Conservation (phyloP, 208 protist species). For the Acanthamoeba royreba region DNA sequence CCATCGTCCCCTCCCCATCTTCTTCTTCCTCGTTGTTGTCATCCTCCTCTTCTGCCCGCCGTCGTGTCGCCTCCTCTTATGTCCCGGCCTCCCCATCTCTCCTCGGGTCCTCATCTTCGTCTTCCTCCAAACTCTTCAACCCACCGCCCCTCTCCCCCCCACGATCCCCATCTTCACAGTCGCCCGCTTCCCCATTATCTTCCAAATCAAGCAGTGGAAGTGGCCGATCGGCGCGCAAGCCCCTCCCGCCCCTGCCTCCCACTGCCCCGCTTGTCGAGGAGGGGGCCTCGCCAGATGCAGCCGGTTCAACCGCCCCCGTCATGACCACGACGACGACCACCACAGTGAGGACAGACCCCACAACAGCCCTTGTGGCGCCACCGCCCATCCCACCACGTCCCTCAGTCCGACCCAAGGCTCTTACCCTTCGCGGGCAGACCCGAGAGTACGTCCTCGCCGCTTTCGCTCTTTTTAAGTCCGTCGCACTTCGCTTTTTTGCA, state of each 20-base stretch:
- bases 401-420: not conserved
- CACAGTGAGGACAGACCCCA: not conserved
- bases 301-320: not conserved
- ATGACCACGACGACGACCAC: not conserved
- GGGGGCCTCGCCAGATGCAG: not conserved
- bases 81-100: not conserved
- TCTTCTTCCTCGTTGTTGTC: no score
- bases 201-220: not conserved
- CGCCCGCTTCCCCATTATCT: not conserved
- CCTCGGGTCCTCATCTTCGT: not conserved
- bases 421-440: not conserved
- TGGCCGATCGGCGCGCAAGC: no score
- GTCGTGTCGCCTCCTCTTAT: not conserved
- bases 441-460: no score
- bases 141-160: not conserved
- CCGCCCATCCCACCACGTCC: not conserved
- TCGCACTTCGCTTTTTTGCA: no score
- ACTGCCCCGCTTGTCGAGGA: not conserved
- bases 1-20: no score
- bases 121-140: not conserved
- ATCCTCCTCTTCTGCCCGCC: no score
- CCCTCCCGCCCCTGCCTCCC: not conserved
- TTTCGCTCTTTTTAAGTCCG: no score
- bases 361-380: not conserved
- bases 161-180: not conserved